Conservation (phyloP, 768 basidiomycete species). For the Mrakia hoshinonis region DNA sequence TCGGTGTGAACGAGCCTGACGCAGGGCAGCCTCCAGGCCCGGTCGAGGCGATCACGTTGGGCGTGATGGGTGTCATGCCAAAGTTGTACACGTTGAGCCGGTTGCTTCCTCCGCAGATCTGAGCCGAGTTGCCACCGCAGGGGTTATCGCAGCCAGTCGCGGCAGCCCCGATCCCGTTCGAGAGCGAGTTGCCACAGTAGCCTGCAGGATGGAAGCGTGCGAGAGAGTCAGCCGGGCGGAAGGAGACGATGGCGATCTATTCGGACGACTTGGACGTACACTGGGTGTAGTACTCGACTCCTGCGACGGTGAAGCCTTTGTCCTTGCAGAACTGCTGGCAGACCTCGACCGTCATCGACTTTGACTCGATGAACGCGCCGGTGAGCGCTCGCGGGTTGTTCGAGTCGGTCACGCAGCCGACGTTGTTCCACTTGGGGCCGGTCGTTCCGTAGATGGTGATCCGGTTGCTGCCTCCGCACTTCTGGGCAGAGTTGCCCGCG, state of each 20-base stretch:
- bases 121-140: conserved; percentile 27
- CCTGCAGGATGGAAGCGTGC: not conserved
- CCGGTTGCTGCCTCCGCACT: not conserved
- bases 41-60: not conserved
- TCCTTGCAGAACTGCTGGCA: conserved; percentile 19
- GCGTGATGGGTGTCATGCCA: not conserved
- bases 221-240: not conserved
- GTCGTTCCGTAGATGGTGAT: not conserved
- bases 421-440: not conserved
- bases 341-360: conserved; percentile 11
- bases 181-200: conserved; percentile 1
- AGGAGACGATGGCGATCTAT: not conserved
- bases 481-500: not conserved
- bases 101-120: conserved; percentile 26
- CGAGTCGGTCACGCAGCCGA: conserved; percentile 10
- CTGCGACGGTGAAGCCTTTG: conserved; percentile 22
- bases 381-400: conserved; percentile 8
- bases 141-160: conserved; percentile 23
- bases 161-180: not conserved
- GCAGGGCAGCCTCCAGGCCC: conserved; percentile 13
- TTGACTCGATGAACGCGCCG: not conserved
- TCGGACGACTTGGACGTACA: not conserved
- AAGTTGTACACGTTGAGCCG: conserved; percentile 13
- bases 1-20: not conserved
- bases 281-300: conserved; percentile 20